phyloP scores from a whole-genome alignment of 129 eudicot species.

The Artemisia argyi region DNA sequence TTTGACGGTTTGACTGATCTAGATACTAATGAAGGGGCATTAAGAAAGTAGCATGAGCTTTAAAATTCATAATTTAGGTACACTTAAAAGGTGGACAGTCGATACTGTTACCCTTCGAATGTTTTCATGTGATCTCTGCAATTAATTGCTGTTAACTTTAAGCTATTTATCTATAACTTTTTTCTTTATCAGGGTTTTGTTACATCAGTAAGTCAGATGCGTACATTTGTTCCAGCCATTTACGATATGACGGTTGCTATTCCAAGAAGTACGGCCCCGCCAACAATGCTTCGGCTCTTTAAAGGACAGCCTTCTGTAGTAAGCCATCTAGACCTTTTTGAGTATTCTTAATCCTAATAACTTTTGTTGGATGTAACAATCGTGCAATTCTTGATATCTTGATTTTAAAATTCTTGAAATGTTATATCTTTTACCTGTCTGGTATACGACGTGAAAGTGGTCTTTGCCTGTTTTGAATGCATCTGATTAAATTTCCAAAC shows the following conservation, averaged over 20 bases:
- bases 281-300: conserved; percentile 82
- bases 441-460: too few relatives aligned
- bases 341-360: too few relatives aligned
- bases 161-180: neutral
- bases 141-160: neutral
- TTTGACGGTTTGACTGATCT: neutral
- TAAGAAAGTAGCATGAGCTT: neutral
- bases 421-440: too few relatives aligned
- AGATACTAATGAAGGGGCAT: neutral
- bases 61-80: neutral
- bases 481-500: too few relatives aligned
- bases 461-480: too few relatives aligned
- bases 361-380: too few relatives aligned
- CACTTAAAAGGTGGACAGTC: neutral
- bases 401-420: too few relatives aligned
- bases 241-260: conserved; percentile 82
- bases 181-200: conserved; percentile 71
- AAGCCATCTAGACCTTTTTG: conserved; percentile 27
- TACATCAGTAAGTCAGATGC: conserved; percentile 80
- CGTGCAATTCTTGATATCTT: too few relatives aligned
- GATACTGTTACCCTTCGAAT: neutral
- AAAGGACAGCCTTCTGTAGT: conserved; percentile 90
- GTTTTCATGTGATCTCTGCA: conserved; percentile 14
- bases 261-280: conserved; percentile 67
- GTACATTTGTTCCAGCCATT: conserved; percentile 87